These are phyloP conservation scores for Nitzschia putrida DNA, from an alignment of 108 stramenopile species.

Conservation along the genomic window DNA sequence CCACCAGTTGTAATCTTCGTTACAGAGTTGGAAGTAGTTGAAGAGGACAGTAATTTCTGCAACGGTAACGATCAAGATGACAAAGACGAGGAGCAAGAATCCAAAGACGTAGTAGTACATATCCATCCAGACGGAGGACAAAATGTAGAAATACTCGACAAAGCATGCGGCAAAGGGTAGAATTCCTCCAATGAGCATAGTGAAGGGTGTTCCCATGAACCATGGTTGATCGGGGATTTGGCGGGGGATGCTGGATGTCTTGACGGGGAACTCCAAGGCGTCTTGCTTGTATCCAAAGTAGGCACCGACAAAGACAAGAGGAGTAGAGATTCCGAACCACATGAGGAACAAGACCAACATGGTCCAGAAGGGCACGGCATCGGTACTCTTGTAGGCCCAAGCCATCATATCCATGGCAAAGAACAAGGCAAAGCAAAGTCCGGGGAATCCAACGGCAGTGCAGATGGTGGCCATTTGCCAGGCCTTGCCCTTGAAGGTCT, in stretches of 20 bases:
- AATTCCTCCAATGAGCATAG: slow-evolving; percentile 91
- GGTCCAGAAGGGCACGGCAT: slow-evolving; percentile 92
- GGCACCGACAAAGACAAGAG: slow-evolving; percentile 94
- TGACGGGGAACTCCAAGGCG: slow-evolving; percentile 92
- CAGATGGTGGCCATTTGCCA: slow-evolving; percentile 92
- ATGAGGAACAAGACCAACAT: slow-evolving; percentile 88
- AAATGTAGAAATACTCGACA: slow-evolving; percentile 98
- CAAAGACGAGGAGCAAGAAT: slow-evolving; percentile 92
- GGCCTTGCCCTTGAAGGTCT: slow-evolving; percentile 95
- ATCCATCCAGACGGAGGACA: slow-evolving; percentile 93
- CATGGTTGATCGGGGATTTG: slow-evolving; percentile 95
- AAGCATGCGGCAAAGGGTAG: slow-evolving; percentile 97
- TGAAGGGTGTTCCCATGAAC: slow-evolving; percentile 88
- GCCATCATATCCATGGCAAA: slow-evolving; percentile 87
- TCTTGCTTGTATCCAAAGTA: slow-evolving; percentile 98
- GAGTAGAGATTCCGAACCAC: slow-evolving; percentile 96
- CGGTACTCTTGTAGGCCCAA: slow-evolving; percentile 69
- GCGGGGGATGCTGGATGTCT: slow-evolving; percentile 88
- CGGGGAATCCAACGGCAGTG: slow-evolving; percentile 92
- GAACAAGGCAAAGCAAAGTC: slow-evolving; percentile 83
- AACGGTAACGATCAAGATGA: slow-evolving; percentile 94
- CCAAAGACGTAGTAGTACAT: slow-evolving; percentile 99
- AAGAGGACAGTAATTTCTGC: slow-evolving; percentile 97
- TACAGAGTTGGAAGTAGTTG: slow-evolving; percentile 98
- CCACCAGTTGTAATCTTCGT: slow-evolving; percentile 99